These are phyloP conservation scores for Lasiosphaeria hispida DNA, from an alignment of 495 filamentous ascomycete genomes.

Conservation along the genomic window DNA sequence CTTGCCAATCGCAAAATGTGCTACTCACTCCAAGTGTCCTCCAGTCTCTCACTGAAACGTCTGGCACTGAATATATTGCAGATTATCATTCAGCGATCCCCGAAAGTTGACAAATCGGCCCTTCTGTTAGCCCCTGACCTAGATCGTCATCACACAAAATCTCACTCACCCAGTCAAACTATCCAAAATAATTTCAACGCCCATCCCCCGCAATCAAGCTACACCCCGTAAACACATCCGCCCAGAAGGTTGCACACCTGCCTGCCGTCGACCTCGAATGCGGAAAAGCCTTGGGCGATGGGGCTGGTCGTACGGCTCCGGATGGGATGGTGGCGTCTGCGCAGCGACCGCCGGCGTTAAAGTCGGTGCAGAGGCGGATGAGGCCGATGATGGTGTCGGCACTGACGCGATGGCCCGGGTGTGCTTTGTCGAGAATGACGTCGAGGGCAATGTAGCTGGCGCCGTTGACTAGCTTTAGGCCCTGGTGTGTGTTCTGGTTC, in stretches of 20 bases:
- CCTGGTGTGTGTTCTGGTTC: no score
- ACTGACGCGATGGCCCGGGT: no score
- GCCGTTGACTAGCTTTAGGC: no score
- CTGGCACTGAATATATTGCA: conserved; percentile 9
- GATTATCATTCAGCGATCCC: conserved; percentile 5
- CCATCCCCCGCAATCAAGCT: background rate
- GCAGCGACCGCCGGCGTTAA: conserved; percentile 10
- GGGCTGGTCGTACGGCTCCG: conserved; percentile 8
- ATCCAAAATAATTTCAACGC: background rate
- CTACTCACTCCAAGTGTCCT: no score
- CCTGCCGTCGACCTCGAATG: conserved; percentile 3
- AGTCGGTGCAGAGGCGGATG: conserved; percentile 13
- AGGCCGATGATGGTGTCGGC: conserved; percentile 2
- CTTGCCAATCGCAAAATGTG: no score
- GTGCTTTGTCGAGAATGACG: no score
- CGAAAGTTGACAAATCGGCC: conserved; percentile 5
- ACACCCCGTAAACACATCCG: conserved; percentile 3
- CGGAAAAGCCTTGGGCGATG: conserved; percentile 3
- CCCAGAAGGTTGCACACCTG: conserved; percentile 3
- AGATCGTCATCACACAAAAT: background rate
- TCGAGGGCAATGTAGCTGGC: no score
- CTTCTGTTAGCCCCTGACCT: background rate
- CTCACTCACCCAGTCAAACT: conserved; percentile 1
- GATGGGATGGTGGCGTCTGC: conserved; percentile 12
- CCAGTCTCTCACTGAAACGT: no score